Evolutionary conservation across 345 rosid species (phyloP), one percentile per base, ranked within the genome.

Genomic region (Clausena lansium): DNA sequence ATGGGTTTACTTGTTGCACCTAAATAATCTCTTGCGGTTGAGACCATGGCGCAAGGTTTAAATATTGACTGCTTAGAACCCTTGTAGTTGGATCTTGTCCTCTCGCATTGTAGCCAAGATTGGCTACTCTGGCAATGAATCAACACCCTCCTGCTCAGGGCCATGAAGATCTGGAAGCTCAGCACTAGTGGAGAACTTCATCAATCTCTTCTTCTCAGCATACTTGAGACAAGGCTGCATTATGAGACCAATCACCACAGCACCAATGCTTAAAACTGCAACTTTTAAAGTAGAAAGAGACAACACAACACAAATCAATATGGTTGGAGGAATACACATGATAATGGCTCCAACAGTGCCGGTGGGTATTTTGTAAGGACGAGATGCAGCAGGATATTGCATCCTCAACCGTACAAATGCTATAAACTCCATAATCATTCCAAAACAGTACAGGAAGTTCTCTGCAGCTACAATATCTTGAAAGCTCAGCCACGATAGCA

Each of bases 391-490:
- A 7, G 94, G 94, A 32, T 79, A 45, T 77, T 84, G 79, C 68
- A 89, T 85, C 79, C 97, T 87, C 67, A 91, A 72, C 66, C 75
- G 75, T 27, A 91, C 70, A 47, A 92, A 92, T 0, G 94, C 92
- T 73, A 89, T 83, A 41, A 91, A 91, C 85, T 92, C 94, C 82
- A 92, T 78, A 45, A 92, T 86, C 97, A 92, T 92, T 2, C 92
- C 97, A 39, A 88, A 85, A 76, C 94, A 92, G 80, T 92, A 89
- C 69, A 92, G 82, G 83, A 88, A 88, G 61, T 92, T 92, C 84
- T 90, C 97, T 39, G 92, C 90, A 36, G 93, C 92, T 54, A 90
- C 85, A 64, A 89, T 89, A 84, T 92, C 94, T 80, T 89, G 92
- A 73, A 89, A 92, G 84, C 92, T 89, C 77, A 90, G 61, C 91